A percentile compares a stretch with the other conserved stretches of the same genome.
Conservation (phyloP, 2,329 filamentous ascomycete species). For the Emmonsiellopsis sp. region DNA sequence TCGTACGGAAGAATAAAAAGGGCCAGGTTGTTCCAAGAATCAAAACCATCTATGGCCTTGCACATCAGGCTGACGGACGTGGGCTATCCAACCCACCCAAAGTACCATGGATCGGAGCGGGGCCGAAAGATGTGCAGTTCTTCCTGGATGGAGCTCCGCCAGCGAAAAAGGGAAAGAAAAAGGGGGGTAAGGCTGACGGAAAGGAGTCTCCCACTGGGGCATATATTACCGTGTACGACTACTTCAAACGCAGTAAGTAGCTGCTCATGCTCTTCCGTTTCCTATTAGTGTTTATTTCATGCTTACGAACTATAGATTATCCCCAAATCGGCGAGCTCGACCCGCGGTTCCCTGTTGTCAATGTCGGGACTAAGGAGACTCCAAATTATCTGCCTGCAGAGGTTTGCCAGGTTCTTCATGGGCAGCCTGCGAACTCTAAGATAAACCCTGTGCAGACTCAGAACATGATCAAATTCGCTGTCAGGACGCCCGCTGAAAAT, state of each 20-base stretch:
- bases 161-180: slow-evolving; percentile 24
- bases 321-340: slow-evolving; percentile 22
- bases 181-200: slow-evolving; percentile 15
- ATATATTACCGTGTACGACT: slow-evolving; percentile 45
- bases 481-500: slow-evolving; percentile 56
- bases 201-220: background rate
- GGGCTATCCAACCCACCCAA: slow-evolving; percentile 26
- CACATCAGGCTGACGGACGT: slow-evolving; percentile 29
- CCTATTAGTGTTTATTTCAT: too few relatives aligned
- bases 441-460: slow-evolving; percentile 53
- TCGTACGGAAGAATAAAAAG: slow-evolving; percentile 25
- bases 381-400: slow-evolving; percentile 61
- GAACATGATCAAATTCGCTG: slow-evolving; percentile 64
- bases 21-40: slow-evolving; percentile 24
- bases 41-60: slow-evolving; percentile 40
- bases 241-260: slow-evolving; percentile 37
- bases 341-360: slow-evolving; percentile 50
- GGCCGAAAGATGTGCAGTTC: slow-evolving; percentile 46
- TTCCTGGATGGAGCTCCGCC: slow-evolving; percentile 30
- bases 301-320: slow-evolving; percentile 23
- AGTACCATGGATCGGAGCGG: slow-evolving; percentile 32
- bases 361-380: slow-evolving; percentile 49
- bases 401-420: slow-evolving; percentile 52
- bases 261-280: background rate
- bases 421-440: slow-evolving; percentile 54